Conservation (phyloP, 2,329 filamentous ascomycete genomes). For the Scopulariopsis brevicaulis region DNA sequence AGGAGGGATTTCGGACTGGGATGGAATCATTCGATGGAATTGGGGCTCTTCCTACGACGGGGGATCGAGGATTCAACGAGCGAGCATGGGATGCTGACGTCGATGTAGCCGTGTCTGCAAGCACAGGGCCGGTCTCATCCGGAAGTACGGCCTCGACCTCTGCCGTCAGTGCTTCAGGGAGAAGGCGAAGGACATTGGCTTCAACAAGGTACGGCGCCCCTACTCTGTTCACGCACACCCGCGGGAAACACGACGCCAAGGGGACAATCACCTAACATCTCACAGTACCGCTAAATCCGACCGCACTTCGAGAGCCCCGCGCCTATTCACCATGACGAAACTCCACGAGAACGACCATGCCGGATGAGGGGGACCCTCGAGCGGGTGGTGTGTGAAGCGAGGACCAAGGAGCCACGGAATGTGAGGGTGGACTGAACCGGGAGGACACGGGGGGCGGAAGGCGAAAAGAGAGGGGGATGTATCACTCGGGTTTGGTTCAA, state of each 20-base stretch:
- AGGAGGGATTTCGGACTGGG: not conserved
- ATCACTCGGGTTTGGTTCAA: not conserved
- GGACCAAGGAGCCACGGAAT: not conserved
- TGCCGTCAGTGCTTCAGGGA: conserved; percentile 73
- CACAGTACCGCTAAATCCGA: conserved; percentile 1
- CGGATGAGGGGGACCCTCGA: not conserved
- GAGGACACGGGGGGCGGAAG: not conserved
- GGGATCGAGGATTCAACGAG: not conserved
- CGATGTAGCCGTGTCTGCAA: conserved; percentile 56
- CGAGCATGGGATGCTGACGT: conserved; percentile 15
- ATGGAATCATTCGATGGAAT: not conserved
- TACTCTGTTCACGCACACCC: not conserved
- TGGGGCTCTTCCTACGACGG: not conserved
- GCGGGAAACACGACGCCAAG: not conserved
- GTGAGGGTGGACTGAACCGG: not conserved
- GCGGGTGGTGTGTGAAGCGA: not conserved
- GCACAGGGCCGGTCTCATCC: conserved; percentile 97
- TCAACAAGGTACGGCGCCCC: conserved; percentile 48
- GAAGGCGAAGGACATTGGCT: conserved; percentile 62
- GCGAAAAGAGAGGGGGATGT: not conserved
- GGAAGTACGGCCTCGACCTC: conserved; percentile 96
- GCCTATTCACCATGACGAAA: not conserved
- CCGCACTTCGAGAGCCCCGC: not conserved
- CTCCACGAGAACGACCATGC: not conserved
- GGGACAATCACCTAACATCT: not conserved